Base-by-base conservation (phyloP, 139 green algal species). In the Cymbomonas tetramitiformis region DNA sequence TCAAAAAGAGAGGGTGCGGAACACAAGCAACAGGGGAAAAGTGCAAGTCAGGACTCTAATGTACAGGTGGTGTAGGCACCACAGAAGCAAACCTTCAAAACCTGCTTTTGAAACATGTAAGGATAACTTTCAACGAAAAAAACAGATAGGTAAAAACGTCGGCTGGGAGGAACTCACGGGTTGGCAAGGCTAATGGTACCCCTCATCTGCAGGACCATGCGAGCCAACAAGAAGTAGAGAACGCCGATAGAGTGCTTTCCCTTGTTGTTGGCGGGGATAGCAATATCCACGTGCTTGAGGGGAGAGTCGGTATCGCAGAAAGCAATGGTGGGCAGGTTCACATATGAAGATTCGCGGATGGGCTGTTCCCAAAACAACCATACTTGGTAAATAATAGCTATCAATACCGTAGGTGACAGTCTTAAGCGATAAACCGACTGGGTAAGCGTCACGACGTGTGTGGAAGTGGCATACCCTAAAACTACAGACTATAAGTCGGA, bases 181-280 rank as follows among this genome's bases (percentile, higher is more conserved):
- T 75, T 72, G 12, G 68, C 49, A 0, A 77, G 36, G 25, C 64
- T 76, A 31, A 98, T 51, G 28, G 78, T 85, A 62, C 87, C 92
- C 38, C 91, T 76, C 90, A 95, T 95, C 76, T 95, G 83, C 44
- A 97, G 78, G 40, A 98, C 88, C 88, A 97, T 96, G 59, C 83
- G 79, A 9, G 86, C 84, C 51, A 99, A 79, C 54, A 99, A 73
- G 75, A 83, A 97, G 80, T 96, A 97, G 5, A 98, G 78, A 51
- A 86, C 79, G 38, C 91, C 91, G 62, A 97, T 94, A 47, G 80
- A 83, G 71, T 95, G 83, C 76, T 94, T 94, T 61, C 80, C 89
- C 85, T 97, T 97, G 92, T 99, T 99, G 85, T 99, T 99, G 68
- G 91, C 91, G 30, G 92, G 91, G 75, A 99, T 99, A 60, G 90